These are phyloP conservation scores for Metschnikowia henanensis DNA, from an alignment of 805 yeast genomes.

Conservation along the genomic window DNA sequence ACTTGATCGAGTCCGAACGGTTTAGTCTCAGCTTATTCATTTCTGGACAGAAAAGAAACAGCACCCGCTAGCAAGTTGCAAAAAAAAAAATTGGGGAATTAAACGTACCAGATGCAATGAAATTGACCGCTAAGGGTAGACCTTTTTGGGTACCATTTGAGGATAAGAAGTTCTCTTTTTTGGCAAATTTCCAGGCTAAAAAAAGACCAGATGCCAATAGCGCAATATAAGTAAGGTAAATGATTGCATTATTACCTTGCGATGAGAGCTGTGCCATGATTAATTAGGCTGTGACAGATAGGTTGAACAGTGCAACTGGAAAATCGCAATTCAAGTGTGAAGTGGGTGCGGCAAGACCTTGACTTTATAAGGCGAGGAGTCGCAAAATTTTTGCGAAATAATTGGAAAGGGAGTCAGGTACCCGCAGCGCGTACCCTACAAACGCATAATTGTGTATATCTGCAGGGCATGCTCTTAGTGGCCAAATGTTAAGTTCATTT, in stretches of 20 bases:
- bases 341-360: not conserved
- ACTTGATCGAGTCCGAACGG: slow-evolving; percentile 83
- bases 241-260: slow-evolving; percentile 43
- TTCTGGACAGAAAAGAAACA: slow-evolving; percentile 24
- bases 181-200: slow-evolving; percentile 56
- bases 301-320: not conserved
- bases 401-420: not conserved
- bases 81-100: not conserved
- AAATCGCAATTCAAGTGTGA: not conserved
- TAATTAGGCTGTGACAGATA: not conserved
- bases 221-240: slow-evolving; percentile 40
- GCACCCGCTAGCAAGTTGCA: slow-evolving; percentile 48
- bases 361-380: not conserved
- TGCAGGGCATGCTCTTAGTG: slow-evolving; percentile 10
- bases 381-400: not conserved
- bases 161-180: slow-evolving; percentile 60
- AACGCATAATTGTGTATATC: not conserved
- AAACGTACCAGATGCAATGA: slow-evolving; percentile 81
- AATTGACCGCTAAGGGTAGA: slow-evolving; percentile 80
- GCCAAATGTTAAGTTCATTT: too few relatives aligned
- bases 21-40: slow-evolving; percentile 59
- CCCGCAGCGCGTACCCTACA: not conserved
- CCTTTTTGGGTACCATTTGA: slow-evolving; percentile 82
- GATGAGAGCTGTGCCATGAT: slow-evolving; percentile 18
- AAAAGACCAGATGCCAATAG: slow-evolving; percentile 40